These are phyloP conservation scores for carrot (Daucus carota) DNA, from an alignment of 129 eudicot genomes.

Conservation along the genomic window DH1_v3.0 NC_030386.2:28281501-28282000, in stretches of 20 bases:
- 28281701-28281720: conserved; percentile 18
- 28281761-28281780: conserved; percentile 27
- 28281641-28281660: conserved; percentile 21
- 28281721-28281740: conserved; percentile 10
- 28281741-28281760: conserved; percentile 19
- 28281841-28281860: conserved; percentile 39
- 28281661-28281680: conserved; percentile 22
- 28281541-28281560: conserved; percentile 29
- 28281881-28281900: background rate
- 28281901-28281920: no score
- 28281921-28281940: no score
- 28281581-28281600: conserved; percentile 19
- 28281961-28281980: no score
- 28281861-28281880: conserved; percentile 40
- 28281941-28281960: no score
- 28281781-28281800: conserved; percentile 25
- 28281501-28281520: conserved; percentile 47
- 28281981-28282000: no score
- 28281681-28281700: conserved; percentile 13
- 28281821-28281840: conserved; percentile 35
- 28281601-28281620: conserved; percentile 24
- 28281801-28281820: conserved; percentile 27
- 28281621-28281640: conserved; percentile 32
- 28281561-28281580: conserved; percentile 22
- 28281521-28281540: conserved; percentile 41